Conservation (phyloP, 441 rosid genomes). For the Jatropha podagrica region DNA sequence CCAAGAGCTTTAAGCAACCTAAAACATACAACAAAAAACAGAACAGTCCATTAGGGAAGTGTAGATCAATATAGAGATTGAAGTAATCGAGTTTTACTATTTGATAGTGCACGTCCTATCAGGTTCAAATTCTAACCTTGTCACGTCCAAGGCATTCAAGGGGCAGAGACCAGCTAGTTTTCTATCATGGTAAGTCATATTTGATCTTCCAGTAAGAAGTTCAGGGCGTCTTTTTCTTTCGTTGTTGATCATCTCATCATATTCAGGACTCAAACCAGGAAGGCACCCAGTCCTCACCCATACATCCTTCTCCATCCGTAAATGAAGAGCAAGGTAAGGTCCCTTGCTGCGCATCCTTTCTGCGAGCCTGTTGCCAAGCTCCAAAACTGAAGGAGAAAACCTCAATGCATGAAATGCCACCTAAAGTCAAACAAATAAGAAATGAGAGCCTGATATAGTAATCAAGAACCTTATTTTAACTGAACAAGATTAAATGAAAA, state of each 20-base stretch:
- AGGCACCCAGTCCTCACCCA: constrained; percentile 98
- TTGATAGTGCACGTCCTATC: background rate
- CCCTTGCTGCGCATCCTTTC: constrained; percentile 82
- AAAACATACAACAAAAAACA: constrained; percentile 5
- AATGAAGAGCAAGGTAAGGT: constrained; percentile 86
- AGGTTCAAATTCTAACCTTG: constrained; percentile 47
- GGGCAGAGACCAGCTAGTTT: constrained; percentile 94
- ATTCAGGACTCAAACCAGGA: constrained; percentile 67
- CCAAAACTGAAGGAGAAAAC: constrained; percentile 67
- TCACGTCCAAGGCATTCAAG: constrained; percentile 76
- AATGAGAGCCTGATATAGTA: background rate
- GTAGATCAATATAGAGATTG: background rate
- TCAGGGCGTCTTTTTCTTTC: constrained; percentile 85
- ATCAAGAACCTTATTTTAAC: background rate
- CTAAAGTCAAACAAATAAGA: constrained; percentile 34
- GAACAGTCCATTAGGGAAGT: constrained; percentile 3
- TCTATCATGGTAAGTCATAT: constrained; percentile 70
- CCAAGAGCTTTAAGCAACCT: constrained; percentile 95
- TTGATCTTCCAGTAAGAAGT: constrained; percentile 81
- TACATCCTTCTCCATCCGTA: constrained; percentile 85
- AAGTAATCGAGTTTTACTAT: background rate
- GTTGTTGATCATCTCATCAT: constrained; percentile 59
- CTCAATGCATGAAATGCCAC: constrained; percentile 81
- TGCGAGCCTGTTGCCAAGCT: constrained; percentile 71
- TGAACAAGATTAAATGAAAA: background rate